phyloP scores from a whole-genome alignment of 192 early-diverging fungal species.

The Anaeromyces robustus region DNA sequence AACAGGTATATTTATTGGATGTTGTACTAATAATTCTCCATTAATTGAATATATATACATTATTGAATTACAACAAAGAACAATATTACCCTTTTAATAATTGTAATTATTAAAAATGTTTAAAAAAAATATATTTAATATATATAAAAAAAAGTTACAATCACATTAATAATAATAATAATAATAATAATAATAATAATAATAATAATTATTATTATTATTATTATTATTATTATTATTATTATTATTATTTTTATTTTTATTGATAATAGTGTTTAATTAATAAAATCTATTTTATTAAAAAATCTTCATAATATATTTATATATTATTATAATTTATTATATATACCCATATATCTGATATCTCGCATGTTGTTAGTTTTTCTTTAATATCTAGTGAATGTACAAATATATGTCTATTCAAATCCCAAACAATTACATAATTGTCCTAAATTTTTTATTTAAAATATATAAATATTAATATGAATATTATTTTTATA shows the following conservation, averaged over 20 bases:
- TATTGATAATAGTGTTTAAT: no score
- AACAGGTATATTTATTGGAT: slow-evolving; percentile 10
- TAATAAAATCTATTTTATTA: no score
- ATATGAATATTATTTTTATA: neutral
- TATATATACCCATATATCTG: slow-evolving; percentile 35
- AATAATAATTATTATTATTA: no score
- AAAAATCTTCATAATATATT: no score
- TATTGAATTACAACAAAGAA: slow-evolving; percentile 34
- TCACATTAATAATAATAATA: no score
- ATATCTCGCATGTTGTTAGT: slow-evolving; percentile 28
- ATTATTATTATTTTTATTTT: no score
- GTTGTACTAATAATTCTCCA: slow-evolving; percentile 38
- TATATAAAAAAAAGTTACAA: no score
- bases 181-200: no score
- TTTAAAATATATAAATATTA: neutral
- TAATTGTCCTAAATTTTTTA: slow-evolving; percentile 26
- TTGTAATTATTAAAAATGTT: no score
- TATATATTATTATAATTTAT: neutral
- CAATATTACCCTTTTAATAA: slow-evolving; percentile 34
- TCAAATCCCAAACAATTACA: slow-evolving; percentile 48
- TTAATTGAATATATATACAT: slow-evolving; percentile 46
- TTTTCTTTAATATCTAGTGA: slow-evolving; percentile 29
- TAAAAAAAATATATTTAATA: no score
- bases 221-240: no score
- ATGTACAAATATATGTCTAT: slow-evolving; percentile 43